Conservation (phyloP, 2,329 filamentous ascomycete species). For the Diplodia scrobiculata region DNA sequence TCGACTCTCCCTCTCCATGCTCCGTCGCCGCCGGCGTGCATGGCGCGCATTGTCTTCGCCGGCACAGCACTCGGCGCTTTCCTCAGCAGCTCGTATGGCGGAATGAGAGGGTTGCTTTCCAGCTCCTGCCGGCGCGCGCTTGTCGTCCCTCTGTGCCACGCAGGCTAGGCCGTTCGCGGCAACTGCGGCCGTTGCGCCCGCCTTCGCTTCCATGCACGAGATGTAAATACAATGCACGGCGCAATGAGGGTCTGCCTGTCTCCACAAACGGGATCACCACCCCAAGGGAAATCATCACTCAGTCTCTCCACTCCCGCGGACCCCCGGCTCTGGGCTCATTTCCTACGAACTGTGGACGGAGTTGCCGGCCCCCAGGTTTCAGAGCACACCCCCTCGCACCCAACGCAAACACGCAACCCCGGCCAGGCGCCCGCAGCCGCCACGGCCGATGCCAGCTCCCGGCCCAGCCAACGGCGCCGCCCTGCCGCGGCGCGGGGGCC, state of each 20-base stretch:
- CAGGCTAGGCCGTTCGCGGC: conserved; percentile 11
- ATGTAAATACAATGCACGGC: conserved; percentile 13
- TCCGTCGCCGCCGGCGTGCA: neutral
- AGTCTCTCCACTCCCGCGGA: neutral
- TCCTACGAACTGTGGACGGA: neutral
- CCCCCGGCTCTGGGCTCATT: neutral
- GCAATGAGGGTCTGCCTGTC: neutral
- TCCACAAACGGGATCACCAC: neutral
- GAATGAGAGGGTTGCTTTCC: neutral
- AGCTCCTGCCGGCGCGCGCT: neutral
- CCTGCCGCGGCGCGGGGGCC: neutral
- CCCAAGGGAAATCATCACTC: neutral
- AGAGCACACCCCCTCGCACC: neutral
- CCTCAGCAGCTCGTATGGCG: conserved; percentile 4
- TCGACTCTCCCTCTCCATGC: neutral
- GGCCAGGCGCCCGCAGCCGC: neutral
- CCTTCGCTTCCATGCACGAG: conserved; percentile 26
- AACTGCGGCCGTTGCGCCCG: conserved; percentile 20
- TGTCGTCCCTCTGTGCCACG: conserved; percentile 2
- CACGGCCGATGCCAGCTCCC: neutral
- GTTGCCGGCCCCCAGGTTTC: conserved; percentile 16
- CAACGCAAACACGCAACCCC: neutral
- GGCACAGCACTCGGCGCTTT: neutral
- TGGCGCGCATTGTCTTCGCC: neutral
- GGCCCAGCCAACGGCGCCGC: neutral